Evolutionary conservation across 2,329 filamentous ascomycete genomes (phyloP).

Genomic region (Diplodia scrobiculata): DNA sequence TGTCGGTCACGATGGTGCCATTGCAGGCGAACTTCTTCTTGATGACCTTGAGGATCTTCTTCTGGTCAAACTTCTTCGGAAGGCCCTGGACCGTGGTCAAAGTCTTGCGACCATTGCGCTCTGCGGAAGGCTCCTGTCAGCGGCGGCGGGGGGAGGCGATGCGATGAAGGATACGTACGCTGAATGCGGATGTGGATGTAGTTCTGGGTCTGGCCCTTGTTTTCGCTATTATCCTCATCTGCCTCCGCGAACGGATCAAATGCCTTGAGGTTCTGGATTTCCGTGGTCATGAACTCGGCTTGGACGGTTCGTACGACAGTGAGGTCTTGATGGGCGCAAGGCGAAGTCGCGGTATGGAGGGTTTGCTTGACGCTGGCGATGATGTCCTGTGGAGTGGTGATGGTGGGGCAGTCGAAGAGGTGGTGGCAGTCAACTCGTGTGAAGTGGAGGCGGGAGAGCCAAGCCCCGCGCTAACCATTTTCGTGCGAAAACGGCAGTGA

Average conservation of each 20-base stretch:
- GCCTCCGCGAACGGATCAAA: conserved; percentile 99
- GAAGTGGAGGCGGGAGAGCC: conserved; percentile 14
- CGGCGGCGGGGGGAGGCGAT: conserved; percentile 22
- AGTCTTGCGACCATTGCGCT: conserved; percentile 99
- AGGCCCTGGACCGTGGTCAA: conserved; percentile 99
- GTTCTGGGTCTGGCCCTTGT: conserved; percentile 84
- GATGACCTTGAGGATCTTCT: conserved; percentile 99
- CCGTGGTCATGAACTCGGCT: conserved; percentile 28
- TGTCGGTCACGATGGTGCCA: conserved; percentile 97
- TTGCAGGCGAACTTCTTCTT: conserved; percentile 99
- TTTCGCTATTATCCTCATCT: conserved; percentile 98
- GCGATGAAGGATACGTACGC: conserved; percentile 64
- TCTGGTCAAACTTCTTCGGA: conserved; percentile 98
- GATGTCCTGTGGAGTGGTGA: not conserved
- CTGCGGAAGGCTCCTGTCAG: conserved; percentile 59
- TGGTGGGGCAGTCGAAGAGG: conserved; percentile 19
- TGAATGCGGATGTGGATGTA: conserved; percentile 99
- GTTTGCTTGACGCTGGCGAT: conserved; percentile 4
- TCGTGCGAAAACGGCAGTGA: not conserved
- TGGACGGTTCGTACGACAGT: conserved; percentile 4
- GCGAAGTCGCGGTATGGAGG: not conserved
- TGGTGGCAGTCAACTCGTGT: not conserved
- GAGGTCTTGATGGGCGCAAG: conserved; percentile 4
- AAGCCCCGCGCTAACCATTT: not conserved
- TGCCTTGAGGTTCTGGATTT: conserved; percentile 44